phyloP scores from a whole-genome alignment of 176 grass and related monocot species.

The Typha latifolia region DNA sequence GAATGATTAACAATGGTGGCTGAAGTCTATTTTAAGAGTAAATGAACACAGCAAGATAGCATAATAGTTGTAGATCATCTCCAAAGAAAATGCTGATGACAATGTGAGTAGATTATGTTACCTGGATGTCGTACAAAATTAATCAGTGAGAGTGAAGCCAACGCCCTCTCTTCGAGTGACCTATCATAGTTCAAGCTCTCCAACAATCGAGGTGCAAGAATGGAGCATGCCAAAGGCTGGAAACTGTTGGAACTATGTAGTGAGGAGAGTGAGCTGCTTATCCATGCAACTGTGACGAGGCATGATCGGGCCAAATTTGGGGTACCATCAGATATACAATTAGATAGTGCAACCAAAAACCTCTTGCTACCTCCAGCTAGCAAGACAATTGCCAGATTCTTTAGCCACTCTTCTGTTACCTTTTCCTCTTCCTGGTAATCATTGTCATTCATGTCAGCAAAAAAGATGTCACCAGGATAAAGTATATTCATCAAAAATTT shows the following conservation, averaged over 20 bases:
- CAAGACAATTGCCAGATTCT: conserved; percentile 54
- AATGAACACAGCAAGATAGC: too few relatives aligned
- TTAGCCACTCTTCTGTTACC: conserved; percentile 52
- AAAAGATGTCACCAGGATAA: neutral
- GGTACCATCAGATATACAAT: conserved; percentile 64
- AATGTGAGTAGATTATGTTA: conserved; percentile 21
- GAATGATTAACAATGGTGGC: too few relatives aligned
- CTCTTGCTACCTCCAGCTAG: conserved; percentile 51
- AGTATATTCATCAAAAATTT: neutral
- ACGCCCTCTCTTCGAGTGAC: conserved; percentile 73
- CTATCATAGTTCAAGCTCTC: conserved; percentile 74
- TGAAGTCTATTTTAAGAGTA: too few relatives aligned
- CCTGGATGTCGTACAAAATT: conserved; percentile 86
- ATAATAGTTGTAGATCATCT: neutral
- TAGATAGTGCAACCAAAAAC: conserved; percentile 59
- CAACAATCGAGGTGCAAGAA: conserved; percentile 52
- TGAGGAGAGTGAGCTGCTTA: conserved; percentile 58
- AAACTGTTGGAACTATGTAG: conserved; percentile 40
- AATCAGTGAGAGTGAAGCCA: conserved; percentile 71
- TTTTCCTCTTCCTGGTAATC: conserved; percentile 81
- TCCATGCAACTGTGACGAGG: conserved; percentile 68
- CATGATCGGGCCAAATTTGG: conserved; percentile 45
- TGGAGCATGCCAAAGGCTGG: conserved; percentile 51
- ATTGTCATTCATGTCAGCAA: neutral
- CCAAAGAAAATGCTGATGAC: neutral